A percentile compares a stretch with the other conserved stretches of the same genome.
Conservation (phyloP, 768 basidiomycete species). For the Agaricus subrufescens region DNA sequence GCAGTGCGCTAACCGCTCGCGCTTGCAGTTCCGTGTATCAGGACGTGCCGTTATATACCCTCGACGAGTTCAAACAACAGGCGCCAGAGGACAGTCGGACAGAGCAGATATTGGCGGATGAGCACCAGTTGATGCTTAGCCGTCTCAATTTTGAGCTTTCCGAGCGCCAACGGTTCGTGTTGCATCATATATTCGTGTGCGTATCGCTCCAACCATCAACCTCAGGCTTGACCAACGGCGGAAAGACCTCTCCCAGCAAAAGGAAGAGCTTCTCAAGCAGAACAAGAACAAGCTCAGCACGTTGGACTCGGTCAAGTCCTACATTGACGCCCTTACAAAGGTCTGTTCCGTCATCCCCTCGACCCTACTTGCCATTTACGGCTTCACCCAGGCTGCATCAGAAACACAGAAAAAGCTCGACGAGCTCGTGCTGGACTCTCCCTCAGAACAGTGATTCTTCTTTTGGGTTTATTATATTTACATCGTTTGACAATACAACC, state of each 20-base stretch:
- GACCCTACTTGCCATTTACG: conserved; percentile 5
- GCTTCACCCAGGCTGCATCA: conserved; percentile 47
- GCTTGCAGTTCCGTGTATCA: conserved; percentile 76
- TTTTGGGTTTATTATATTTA: background rate
- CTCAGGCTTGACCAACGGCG: conserved; percentile 66
- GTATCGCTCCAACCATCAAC: background rate
- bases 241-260: conserved; percentile 63
- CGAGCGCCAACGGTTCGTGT: conserved; percentile 76
- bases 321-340: conserved; percentile 76
- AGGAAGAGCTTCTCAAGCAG: conserved; percentile 77
- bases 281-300: conserved; percentile 69
- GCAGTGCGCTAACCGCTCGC: background rate
- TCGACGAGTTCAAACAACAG: conserved; percentile 62
- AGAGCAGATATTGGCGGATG: conserved; percentile 55
- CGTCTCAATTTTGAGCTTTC: conserved; percentile 82
- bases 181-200: conserved; percentile 8
- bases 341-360: conserved; percentile 27
- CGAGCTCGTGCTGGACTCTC: conserved; percentile 48
- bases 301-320: conserved; percentile 73
- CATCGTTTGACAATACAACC: conserved; percentile 17
- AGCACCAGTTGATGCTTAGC: conserved; percentile 85
- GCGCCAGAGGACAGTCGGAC: conserved; percentile 68
- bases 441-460: background rate
- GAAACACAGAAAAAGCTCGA: conserved; percentile 76
- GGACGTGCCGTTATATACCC: conserved; percentile 69